Evolutionary conservation across 495 filamentous ascomycete species (phyloP).

Genomic region (Podospora australis): DNA sequence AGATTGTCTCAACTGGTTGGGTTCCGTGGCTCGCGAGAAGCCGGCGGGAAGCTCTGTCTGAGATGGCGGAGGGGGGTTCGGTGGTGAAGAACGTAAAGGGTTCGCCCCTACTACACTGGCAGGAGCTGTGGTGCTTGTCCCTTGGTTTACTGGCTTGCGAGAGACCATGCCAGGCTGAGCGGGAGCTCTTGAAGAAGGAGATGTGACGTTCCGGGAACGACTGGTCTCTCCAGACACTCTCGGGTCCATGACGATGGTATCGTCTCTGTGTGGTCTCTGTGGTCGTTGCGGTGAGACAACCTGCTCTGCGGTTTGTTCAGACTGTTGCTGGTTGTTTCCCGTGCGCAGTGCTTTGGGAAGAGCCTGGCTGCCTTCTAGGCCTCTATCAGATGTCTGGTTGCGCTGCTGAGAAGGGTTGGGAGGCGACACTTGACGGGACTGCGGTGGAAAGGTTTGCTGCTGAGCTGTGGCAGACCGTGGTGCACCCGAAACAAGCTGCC

Average conservation of each 20-base stretch:
- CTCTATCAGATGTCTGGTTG: neutral
- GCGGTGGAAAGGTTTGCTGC: neutral
- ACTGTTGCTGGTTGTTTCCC: neutral
- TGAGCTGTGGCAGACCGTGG: neutral
- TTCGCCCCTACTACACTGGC: neutral
- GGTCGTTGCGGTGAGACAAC: neutral
- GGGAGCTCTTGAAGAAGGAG: neutral
- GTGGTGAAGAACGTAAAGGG: neutral
- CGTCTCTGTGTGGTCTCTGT: neutral
- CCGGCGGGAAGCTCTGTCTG: neutral
- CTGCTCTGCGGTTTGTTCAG: no score
- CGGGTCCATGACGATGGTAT: neutral
- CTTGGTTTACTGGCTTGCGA: constrained; percentile 7
- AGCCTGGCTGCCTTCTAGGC: neutral
- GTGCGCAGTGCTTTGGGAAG: neutral
- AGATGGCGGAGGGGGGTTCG: neutral
- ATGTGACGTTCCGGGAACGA: neutral
- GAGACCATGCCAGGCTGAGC: neutral
- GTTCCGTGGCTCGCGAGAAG: neutral
- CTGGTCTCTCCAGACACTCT: neutral
- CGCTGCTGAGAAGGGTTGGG: neutral
- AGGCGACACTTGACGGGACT: neutral
- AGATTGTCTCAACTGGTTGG: neutral
- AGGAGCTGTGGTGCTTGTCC: neutral
- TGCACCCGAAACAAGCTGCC: neutral